A percentile compares a stretch with the other conserved stretches of the same genome.
These are phyloP conservation scores for Myxozyma sirexii DNA, from an alignment of 805 yeast species.

Conservation along the genomic window DNA sequence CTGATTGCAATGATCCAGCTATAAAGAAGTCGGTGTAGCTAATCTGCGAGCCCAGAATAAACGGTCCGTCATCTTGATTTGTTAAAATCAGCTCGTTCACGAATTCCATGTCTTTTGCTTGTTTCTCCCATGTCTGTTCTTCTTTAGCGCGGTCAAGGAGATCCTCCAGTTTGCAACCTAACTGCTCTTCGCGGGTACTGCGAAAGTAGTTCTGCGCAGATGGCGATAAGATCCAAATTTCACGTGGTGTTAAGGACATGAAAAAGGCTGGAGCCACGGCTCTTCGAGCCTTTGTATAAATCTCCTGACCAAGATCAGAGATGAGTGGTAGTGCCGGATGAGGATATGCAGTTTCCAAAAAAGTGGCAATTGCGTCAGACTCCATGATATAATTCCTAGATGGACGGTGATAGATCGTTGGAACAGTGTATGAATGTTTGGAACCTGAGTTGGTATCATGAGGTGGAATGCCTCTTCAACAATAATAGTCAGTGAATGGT, in stretches of 20 bases:
- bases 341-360: slow-evolving; percentile 1
- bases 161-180: not conserved
- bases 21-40: slow-evolving; percentile 7
- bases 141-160: not conserved
- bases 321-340: not conserved
- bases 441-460: not conserved
- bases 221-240: not conserved
- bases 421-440: slow-evolving; percentile 2
- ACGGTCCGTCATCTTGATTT: not conserved
- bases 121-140: not conserved
- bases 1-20: not conserved
- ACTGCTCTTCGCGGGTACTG: slow-evolving; percentile 2
- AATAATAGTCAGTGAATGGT: too few species aligned
- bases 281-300: not conserved
- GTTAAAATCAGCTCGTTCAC: not conserved
- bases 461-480: not conserved
- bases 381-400: not conserved
- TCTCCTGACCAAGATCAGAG: slow-evolving; percentile 5
- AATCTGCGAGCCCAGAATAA: not conserved
- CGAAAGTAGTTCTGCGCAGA: slow-evolving; percentile 1
- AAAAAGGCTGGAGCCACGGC: not conserved
- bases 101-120: not conserved
- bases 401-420: not conserved
- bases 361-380: slow-evolving; percentile 3
- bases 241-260: not conserved